A percentile compares a stretch with the other conserved stretches of the same genome.
phyloP scores from a whole-genome alignment of 768 basidiomycete species.

The Leccinum disarticulatum region DNA sequence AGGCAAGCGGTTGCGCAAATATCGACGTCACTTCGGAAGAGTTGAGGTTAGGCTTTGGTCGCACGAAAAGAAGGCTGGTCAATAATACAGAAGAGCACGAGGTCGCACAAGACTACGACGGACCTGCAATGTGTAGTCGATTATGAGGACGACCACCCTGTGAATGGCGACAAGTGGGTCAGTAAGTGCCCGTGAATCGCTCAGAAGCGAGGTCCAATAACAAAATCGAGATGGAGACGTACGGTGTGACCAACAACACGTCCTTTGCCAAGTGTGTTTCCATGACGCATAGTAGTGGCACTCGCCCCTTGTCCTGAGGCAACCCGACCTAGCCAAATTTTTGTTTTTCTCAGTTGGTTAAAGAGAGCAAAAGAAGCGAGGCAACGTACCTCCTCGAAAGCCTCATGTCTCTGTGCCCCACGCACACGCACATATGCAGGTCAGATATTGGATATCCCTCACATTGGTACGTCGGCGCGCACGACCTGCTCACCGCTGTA shows the following conservation, averaged over 20 bases:
- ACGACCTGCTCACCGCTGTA: conserved; percentile 61
- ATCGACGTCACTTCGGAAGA: conserved; percentile 72
- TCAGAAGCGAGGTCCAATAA: neutral
- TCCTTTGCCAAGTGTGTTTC: conserved; percentile 78
- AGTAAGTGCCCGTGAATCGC: neutral
- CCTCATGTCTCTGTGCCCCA: conserved; percentile 68
- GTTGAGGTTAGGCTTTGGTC: conserved; percentile 72
- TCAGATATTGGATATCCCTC: neutral
- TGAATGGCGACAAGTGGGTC: neutral
- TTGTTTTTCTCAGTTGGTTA: neutral
- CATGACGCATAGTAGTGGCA: conserved; percentile 73
- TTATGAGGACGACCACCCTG: conserved; percentile 83
- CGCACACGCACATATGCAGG: neutral
- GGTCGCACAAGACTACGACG: neutral
- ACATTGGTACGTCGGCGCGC: neutral
- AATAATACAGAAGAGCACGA: neutral
- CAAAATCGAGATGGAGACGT: conserved; percentile 30
- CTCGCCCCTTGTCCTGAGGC: conserved; percentile 63
- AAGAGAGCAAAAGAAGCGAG: neutral
- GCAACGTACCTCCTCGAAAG: conserved; percentile 77
- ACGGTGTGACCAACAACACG: conserved; percentile 82
- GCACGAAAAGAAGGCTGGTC: neutral
- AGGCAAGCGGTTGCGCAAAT: conserved; percentile 81
- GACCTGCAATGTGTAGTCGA: conserved; percentile 75
- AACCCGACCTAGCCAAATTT: conserved; percentile 72